Evolutionary conservation across 2,329 filamentous ascomycete genomes (phyloP).

Genomic region (Metarhizium rileyi): DNA sequence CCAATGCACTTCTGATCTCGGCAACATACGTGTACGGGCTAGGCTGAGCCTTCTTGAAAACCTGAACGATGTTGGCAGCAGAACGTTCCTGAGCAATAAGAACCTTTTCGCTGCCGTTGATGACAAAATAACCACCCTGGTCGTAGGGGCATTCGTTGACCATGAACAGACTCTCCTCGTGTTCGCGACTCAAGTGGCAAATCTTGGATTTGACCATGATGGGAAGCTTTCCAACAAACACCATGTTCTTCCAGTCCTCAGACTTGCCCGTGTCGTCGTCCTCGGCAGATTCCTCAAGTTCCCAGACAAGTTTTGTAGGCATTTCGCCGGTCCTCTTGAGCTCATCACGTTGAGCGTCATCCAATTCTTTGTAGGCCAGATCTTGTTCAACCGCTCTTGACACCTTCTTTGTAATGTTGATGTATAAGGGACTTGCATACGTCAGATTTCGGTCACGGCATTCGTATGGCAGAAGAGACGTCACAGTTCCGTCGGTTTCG

Average conservation of each 20-base stretch:
- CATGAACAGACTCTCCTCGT: slow-evolving; percentile 77
- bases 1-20: slow-evolving; percentile 90
- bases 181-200: slow-evolving; percentile 76
- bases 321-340: slow-evolving; percentile 44
- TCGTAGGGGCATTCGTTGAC: slow-evolving; percentile 98
- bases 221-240: slow-evolving; percentile 91
- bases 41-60: slow-evolving; percentile 95
- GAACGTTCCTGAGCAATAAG: slow-evolving; percentile 95
- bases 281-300: slow-evolving; percentile 46
- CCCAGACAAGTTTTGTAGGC: slow-evolving; percentile 50
- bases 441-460: slow-evolving; percentile 92
- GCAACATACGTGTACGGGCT: slow-evolving; percentile 88
- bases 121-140: slow-evolving; percentile 97
- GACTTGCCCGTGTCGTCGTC: slow-evolving; percentile 41
- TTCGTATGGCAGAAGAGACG: slow-evolving; percentile 84
- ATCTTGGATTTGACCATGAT: slow-evolving; percentile 98
- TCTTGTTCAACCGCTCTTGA: slow-evolving; percentile 71
- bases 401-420: slow-evolving; percentile 78
- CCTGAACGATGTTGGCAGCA: slow-evolving; percentile 96
- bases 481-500: slow-evolving; percentile 83
- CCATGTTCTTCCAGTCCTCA: slow-evolving; percentile 54
- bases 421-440: slow-evolving; percentile 84
- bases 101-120: slow-evolving; percentile 98
- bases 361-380: slow-evolving; percentile 56
- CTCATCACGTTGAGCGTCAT: slow-evolving; percentile 51